Conservation (phyloP, 2,329 filamentous ascomycete species). For the Penicillium crustosum region DNA sequence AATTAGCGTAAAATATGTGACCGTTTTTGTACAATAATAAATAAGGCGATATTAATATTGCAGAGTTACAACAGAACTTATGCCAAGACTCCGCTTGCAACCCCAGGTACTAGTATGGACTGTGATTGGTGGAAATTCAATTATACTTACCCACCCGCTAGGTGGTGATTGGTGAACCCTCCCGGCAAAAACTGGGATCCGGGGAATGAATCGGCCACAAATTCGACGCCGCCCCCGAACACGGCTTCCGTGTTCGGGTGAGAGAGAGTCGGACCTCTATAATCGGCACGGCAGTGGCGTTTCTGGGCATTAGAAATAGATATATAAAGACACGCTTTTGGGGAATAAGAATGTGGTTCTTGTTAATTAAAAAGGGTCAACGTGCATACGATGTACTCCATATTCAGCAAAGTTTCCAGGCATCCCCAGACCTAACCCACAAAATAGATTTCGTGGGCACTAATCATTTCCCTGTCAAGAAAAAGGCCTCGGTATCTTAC, state of each 20-base stretch:
- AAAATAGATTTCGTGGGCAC: background rate
- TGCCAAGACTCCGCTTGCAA: constrained; percentile 22
- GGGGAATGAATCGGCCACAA: constrained; percentile 22
- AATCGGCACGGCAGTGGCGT: constrained; percentile 7
- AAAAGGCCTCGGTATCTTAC: background rate
- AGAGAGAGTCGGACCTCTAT: background rate
- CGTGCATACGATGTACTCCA: background rate
- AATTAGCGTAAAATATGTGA: constrained; percentile 9
- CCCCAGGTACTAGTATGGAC: background rate
- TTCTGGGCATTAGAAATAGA: background rate
- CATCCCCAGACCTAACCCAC: constrained; percentile 10
- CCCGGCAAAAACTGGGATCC: constrained; percentile 15
- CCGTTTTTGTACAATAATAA: background rate
- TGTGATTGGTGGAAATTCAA: constrained; percentile 10
- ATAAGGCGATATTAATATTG: constrained; percentile 6
- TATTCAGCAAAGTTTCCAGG: background rate
- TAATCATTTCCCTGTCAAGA: constrained; percentile 2
- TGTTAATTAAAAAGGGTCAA: background rate
- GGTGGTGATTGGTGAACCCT: constrained; percentile 7
- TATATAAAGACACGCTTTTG: background rate
- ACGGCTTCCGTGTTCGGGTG: constrained; percentile 16
- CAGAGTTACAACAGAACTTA: constrained; percentile 9
- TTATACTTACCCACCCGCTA: constrained; percentile 4
- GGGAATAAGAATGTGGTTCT: constrained; percentile 1
- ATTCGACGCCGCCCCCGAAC: constrained; percentile 5